A percentile compares a stretch with the other conserved stretches of the same genome.
These are phyloP conservation scores for Russula virescens DNA, from an alignment of 768 basidiomycete genomes.

Conservation along the genomic window DNA sequence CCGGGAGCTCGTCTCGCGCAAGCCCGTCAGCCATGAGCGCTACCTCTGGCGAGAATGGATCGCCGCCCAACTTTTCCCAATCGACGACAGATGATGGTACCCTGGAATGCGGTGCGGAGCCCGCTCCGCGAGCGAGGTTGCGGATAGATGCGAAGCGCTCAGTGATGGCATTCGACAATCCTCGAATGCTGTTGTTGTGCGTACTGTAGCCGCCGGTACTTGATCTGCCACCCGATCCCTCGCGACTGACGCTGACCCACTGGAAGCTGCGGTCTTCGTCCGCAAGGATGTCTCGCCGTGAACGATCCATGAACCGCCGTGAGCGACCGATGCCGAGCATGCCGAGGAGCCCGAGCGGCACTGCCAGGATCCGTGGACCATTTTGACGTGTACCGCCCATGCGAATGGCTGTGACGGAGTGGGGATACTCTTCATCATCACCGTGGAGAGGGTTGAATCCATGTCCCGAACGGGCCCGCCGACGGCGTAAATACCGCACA, in stretches of 20 bases:
- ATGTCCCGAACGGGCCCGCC: slow-evolving; percentile 23
- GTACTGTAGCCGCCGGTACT: slow-evolving; percentile 3
- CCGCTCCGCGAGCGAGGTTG: slow-evolving; percentile 9
- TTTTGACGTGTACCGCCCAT: slow-evolving; percentile 25
- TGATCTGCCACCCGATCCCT: slow-evolving; percentile 25
- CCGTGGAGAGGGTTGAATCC: slow-evolving; percentile 31
- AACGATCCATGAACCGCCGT: slow-evolving; percentile 13
- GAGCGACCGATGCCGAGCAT: slow-evolving; percentile 30
- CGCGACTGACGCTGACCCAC: slow-evolving; percentile 26
- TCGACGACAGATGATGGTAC: not conserved
- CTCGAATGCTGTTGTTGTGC: slow-evolving; percentile 6
- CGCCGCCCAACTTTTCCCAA: slow-evolving; percentile 28
- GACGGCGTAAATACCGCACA: slow-evolving; percentile 43
- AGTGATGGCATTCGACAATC: slow-evolving; percentile 22
- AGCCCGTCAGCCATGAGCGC: slow-evolving; percentile 29
- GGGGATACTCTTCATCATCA: slow-evolving; percentile 32
- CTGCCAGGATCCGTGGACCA: slow-evolving; percentile 18
- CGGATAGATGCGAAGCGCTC: slow-evolving; percentile 20
- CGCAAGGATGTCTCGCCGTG: slow-evolving; percentile 67
- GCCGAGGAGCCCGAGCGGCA: slow-evolving; percentile 29
- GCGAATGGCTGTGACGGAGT: slow-evolving; percentile 28
- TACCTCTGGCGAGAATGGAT: slow-evolving; percentile 46
- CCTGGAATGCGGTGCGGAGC: slow-evolving; percentile 7
- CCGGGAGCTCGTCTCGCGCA: slow-evolving; percentile 13
- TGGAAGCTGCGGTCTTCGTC: slow-evolving; percentile 59